Evolutionary conservation across 495 filamentous ascomycete genomes (phyloP), one percentile per base, ranked within the genome.

Genomic region (Xylaria telfairii): DNA sequence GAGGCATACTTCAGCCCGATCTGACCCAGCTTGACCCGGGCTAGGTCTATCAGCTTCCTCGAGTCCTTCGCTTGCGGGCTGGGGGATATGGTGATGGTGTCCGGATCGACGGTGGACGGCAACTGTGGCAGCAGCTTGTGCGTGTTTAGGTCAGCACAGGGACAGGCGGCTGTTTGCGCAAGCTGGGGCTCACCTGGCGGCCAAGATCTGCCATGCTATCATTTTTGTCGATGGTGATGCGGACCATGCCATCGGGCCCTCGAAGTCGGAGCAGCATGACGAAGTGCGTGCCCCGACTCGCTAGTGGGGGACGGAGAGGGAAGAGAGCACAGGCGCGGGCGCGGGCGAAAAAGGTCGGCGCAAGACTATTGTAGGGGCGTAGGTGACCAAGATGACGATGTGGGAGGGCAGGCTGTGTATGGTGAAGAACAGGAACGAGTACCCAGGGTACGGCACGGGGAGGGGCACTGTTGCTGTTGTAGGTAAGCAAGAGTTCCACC

Each of bases 61-160:
- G 91, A 87, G 70, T 97, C 91, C 15, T 90, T 93, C 62, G 89
- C 90, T 46, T 87, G 89, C 2, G 92, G 93, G 63, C 88, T 87
- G 79, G 96, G 96, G 21, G 94, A 96, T 72, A 98, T 85, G 70
- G 86, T 86, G 64, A 98, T 89, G 57, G 90, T 92, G 59, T 87
- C 85, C 9, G 93, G 87, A 72, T 96, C 90, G 73, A 92, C 86
- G 64, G 91, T 90, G 13, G 80, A 67, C 19, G 83, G 83, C 24
- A 87, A 78, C 72, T 84, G 77, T 49, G 82, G 69, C n/a, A 85
- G 65, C 10, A 86, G 79, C 81, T 85, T n/a, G 34, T 67, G 67
- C 15, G 59, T n/a, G 34, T 26, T 19, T 30, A 59, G 53, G 53
- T 61, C 26, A 53, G 39, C n/a, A 65, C 10, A 24, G 65, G 37